These are phyloP conservation scores for Chloropicon primus DNA, from an alignment of 139 green algal species.

Conservation along the genomic window DNA sequence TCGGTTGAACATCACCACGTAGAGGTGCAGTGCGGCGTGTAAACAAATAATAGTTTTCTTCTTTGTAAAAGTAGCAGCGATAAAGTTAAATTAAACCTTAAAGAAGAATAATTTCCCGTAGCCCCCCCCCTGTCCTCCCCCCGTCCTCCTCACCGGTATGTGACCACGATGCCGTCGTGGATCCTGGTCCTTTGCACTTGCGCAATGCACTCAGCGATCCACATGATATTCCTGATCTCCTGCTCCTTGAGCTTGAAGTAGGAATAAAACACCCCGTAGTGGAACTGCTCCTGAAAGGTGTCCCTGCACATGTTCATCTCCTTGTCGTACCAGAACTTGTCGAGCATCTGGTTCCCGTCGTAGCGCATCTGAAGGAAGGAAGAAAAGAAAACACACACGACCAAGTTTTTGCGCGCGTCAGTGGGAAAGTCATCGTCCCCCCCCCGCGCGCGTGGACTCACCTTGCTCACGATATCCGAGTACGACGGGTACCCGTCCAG, in stretches of 20 bases:
- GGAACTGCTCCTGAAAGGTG: conserved; percentile 88
- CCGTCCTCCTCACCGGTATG: too few species aligned
- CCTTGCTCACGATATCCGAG: not conserved
- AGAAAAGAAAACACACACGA: too few species aligned
- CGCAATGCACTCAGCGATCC: conserved; percentile 82
- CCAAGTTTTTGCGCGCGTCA: too few species aligned
- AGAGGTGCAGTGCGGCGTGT: too few species aligned
- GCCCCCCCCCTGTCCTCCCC: too few species aligned
- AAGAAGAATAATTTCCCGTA: too few species aligned
- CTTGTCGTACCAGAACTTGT: conserved; percentile 89
- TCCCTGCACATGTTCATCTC: conserved; percentile 58
- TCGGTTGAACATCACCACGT: too few species aligned
- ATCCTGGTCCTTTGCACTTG: conserved; percentile 80
- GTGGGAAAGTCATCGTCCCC: too few species aligned
- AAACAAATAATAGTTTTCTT: too few species aligned
- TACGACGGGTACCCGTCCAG: not conserved
- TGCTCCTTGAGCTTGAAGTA: conserved; percentile 84
- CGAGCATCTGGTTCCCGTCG: conserved; percentile 81
- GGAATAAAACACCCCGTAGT: conserved; percentile 66
- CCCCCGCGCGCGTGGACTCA: too few species aligned
- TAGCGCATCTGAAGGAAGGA: conserved; percentile 64
- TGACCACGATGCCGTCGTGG: conserved; percentile 62
- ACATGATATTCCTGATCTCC: conserved; percentile 92
- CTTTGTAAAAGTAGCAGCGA: too few species aligned
- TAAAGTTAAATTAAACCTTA: too few species aligned